A percentile compares a stretch with the other conserved stretches of the same genome.
Evolutionary conservation across 1,284 basidiomycete species (phyloP).

Genomic region (Austroboletus niveus): DNA sequence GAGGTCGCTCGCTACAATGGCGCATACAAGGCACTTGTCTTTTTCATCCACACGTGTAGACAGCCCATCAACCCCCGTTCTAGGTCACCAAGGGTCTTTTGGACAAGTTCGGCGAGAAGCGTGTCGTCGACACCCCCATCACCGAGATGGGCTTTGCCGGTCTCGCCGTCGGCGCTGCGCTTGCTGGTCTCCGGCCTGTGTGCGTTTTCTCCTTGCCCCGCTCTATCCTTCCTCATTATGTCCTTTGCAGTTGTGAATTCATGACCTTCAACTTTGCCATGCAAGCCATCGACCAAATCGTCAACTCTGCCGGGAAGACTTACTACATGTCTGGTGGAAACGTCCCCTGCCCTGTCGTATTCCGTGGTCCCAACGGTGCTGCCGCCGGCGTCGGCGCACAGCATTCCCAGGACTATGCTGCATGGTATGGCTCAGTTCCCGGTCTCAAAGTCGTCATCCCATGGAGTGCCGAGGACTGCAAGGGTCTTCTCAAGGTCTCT

Average conservation of each 20-base stretch:
- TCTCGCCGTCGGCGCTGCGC: slow-evolving; percentile 91
- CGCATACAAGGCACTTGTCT: slow-evolving; percentile 86
- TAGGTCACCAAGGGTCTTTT: slow-evolving; percentile 96
- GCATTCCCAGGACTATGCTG: slow-evolving; percentile 89
- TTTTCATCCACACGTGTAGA: slow-evolving; percentile 2
- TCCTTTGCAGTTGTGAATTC: slow-evolving; percentile 84
- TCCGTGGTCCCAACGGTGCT: slow-evolving; percentile 99
- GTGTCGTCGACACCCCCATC: slow-evolving; percentile 97
- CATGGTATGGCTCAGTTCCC: slow-evolving; percentile 96
- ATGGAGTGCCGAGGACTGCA: slow-evolving; percentile 97
- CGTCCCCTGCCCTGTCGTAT: slow-evolving; percentile 96
- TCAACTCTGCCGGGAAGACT: slow-evolving; percentile 99
- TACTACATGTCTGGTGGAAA: slow-evolving; percentile 99
- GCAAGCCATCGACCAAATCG: slow-evolving; percentile 99
- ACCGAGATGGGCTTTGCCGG: slow-evolving; percentile 99
- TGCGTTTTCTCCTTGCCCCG: slow-evolving; percentile 32
- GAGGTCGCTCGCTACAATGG: slow-evolving; percentile 99
- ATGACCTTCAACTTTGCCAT: slow-evolving; percentile 98
- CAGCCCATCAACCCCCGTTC: slow-evolving; percentile 6
- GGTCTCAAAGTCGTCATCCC: slow-evolving; percentile 98
- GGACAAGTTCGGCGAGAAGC: slow-evolving; percentile 99
- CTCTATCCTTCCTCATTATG: slow-evolving; percentile 7
- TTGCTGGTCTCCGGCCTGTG: slow-evolving; percentile 94
- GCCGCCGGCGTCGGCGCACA: slow-evolving; percentile 95
- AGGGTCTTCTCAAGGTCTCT: slow-evolving; percentile 91